Percentiles rank a stretch among this genome's conserved stretches.
These are phyloP conservation scores for Zygosaccharomyces sapae DNA, from an alignment of 1,139 yeast genomes.

Conservation along the genomic window DNA sequence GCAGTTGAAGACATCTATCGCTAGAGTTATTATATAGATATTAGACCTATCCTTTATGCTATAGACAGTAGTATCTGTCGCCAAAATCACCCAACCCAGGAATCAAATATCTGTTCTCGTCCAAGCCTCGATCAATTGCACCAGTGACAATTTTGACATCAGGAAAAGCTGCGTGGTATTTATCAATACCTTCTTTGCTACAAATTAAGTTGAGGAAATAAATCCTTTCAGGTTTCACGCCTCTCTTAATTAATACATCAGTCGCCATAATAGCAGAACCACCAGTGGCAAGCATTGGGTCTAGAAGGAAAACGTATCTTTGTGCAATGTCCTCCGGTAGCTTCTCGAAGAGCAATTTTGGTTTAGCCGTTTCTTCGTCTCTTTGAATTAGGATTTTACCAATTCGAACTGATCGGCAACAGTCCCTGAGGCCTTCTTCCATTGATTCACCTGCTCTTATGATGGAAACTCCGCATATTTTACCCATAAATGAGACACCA, in stretches of 20 bases:
- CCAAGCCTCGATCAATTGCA: constrained; percentile 79
- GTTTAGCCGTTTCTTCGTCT: constrained; percentile 86
- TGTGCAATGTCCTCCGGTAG: constrained; percentile 87
- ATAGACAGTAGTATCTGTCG: constrained; percentile 81
- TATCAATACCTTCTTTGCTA: constrained; percentile 86
- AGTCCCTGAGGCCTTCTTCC: constrained; percentile 97
- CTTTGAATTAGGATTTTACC: constrained; percentile 96
- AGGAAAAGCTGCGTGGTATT: constrained; percentile 76
- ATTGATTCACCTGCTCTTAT: constrained; percentile 97
- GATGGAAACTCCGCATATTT: constrained; percentile 95
- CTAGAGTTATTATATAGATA: not conserved
- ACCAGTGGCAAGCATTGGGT: constrained; percentile 98
- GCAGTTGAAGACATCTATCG: constrained; percentile 22
- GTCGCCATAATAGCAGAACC: constrained; percentile 98
- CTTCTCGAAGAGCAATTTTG: constrained; percentile 82
- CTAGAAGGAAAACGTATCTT: constrained; percentile 83
- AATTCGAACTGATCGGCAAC: constrained; percentile 91
- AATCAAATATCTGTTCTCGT: constrained; percentile 75
- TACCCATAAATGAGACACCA: constrained; percentile 81
- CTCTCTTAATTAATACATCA: constrained; percentile 78
- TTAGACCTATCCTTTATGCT: not conserved
- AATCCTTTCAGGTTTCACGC: constrained; percentile 83
- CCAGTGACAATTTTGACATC: constrained; percentile 87
- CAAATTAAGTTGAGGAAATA: constrained; percentile 86
- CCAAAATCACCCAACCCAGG: constrained; percentile 99